Evolutionary conservation across 345 rosid genomes (phyloP).

Genomic region (Pseudoturritis turrita): DNA sequence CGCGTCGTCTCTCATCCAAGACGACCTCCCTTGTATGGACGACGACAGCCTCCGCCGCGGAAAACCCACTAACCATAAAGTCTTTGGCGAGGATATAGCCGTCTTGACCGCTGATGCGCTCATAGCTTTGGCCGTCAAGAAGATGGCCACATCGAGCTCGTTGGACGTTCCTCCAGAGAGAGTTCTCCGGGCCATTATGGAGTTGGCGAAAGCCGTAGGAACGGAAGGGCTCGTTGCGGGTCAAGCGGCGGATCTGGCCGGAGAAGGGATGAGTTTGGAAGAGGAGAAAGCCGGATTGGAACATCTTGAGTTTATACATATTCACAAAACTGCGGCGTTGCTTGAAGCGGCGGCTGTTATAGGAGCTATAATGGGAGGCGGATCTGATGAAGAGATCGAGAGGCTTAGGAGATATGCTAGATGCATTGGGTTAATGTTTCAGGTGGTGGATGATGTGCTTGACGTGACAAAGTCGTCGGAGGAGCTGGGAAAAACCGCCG

Average conservation of each 20-base stretch:
- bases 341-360: conserved; percentile 56
- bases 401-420: conserved; percentile 57
- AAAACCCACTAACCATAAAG: conserved; percentile 70
- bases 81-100: conserved; percentile 60
- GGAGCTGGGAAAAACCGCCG: conserved; percentile 73
- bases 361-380: conserved; percentile 70
- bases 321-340: conserved; percentile 65
- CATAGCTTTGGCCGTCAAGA: conserved; percentile 50
- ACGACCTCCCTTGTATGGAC: conserved; percentile 83
- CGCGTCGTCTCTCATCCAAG: conserved; percentile 68
- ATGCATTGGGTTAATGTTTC: conserved; percentile 64
- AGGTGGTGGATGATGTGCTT: conserved; percentile 81
- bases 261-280: conserved; percentile 34
- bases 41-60: conserved; percentile 73
- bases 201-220: conserved; percentile 49
- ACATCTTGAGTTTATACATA: conserved; percentile 63
- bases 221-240: conserved; percentile 73
- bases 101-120: conserved; percentile 65
- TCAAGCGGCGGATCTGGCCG: conserved; percentile 55
- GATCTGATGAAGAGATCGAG: conserved; percentile 55
- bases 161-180: conserved; percentile 35
- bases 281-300: conserved; percentile 33
- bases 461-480: conserved; percentile 70
- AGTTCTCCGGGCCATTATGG: conserved; percentile 41
- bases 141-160: not conserved